Percentiles rank a stretch among this genome's conserved stretches.
phyloP scores from a whole-genome alignment of 805 yeast genomes.

The Candida vartiovaarae region DNA sequence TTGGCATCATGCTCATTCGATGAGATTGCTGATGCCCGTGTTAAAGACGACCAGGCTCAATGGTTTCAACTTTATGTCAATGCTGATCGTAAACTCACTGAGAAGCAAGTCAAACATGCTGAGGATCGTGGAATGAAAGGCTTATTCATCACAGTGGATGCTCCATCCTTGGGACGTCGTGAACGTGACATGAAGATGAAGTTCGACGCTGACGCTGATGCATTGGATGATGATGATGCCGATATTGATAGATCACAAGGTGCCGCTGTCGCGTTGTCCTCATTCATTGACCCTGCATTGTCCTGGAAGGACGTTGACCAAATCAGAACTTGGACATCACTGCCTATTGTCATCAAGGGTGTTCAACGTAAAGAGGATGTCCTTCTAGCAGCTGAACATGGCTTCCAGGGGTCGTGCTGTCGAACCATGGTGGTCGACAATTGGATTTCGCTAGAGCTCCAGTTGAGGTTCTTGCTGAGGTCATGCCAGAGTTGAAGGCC shows the following conservation, averaged over 20 bases:
- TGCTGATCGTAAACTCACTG: conserved; percentile 60
- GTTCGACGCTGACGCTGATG: conserved; percentile 41
- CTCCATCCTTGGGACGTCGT: conserved; percentile 85
- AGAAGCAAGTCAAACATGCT: conserved; percentile 58
- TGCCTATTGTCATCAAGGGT: conserved; percentile 75
- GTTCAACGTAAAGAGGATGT: conserved; percentile 82
- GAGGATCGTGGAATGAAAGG: conserved; percentile 73
- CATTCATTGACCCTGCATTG: conserved; percentile 69
- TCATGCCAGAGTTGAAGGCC: conserved; percentile 43
- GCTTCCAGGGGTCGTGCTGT: conserved; percentile 69
- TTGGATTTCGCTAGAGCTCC: conserved; percentile 79
- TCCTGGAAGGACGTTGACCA: conserved; percentile 60
- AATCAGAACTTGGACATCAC: conserved; percentile 45
- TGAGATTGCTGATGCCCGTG: conserved; percentile 70
- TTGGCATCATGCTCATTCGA: conserved; percentile 84
- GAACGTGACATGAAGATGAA: conserved; percentile 80
- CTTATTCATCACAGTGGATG: conserved; percentile 84
- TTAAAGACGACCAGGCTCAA: conserved; percentile 58
- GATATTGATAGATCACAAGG: conserved; percentile 66
- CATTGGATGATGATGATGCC: conserved; percentile 39
- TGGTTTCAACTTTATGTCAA: conserved; percentile 90
- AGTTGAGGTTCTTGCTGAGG: conserved; percentile 66
- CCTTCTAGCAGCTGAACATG: conserved; percentile 60
- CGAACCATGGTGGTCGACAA: conserved; percentile 90
- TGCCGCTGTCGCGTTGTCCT: conserved; percentile 80